phyloP scores from a whole-genome alignment of 2,329 filamentous ascomycete genomes.

The Aspergillus sp. region DNA sequence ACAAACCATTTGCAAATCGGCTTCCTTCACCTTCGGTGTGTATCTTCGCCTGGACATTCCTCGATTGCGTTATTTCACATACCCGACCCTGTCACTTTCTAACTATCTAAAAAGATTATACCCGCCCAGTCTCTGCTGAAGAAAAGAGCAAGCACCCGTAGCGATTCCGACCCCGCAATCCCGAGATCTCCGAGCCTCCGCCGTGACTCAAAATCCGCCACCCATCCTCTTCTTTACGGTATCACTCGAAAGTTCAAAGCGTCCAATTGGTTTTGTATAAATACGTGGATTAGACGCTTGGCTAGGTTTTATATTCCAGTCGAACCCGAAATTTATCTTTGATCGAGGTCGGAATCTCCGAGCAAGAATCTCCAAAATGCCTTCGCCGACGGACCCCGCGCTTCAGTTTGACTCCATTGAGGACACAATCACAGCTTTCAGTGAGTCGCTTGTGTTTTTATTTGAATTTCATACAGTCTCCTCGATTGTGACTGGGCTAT shows the following conservation, averaged over 20 bases:
- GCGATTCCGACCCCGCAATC: background rate
- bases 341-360: background rate
- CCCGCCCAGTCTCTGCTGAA: background rate
- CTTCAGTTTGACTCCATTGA: conserved; percentile 44
- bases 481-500: background rate
- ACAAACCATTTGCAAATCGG: conserved; percentile 21
- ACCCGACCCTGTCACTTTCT: background rate
- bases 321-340: background rate
- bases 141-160: background rate
- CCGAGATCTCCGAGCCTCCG: conserved; percentile 1
- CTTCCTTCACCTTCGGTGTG: conserved; percentile 7
- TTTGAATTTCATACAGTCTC: background rate
- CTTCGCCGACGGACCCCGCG: conserved; percentile 32
- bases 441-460: conserved; percentile 27
- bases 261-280: background rate
- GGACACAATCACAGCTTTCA: conserved; percentile 42
- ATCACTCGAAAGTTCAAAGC: background rate
- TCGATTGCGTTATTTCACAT: background rate
- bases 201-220: conserved; percentile 11
- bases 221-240: background rate
- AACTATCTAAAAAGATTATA: background rate
- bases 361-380: conserved; percentile 27
- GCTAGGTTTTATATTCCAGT: background rate
- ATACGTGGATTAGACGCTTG: background rate
- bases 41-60: background rate